These are phyloP conservation scores for Podosphaera fusca DNA, from an alignment of 2,329 filamentous ascomycete genomes.

Conservation along the genomic window DNA sequence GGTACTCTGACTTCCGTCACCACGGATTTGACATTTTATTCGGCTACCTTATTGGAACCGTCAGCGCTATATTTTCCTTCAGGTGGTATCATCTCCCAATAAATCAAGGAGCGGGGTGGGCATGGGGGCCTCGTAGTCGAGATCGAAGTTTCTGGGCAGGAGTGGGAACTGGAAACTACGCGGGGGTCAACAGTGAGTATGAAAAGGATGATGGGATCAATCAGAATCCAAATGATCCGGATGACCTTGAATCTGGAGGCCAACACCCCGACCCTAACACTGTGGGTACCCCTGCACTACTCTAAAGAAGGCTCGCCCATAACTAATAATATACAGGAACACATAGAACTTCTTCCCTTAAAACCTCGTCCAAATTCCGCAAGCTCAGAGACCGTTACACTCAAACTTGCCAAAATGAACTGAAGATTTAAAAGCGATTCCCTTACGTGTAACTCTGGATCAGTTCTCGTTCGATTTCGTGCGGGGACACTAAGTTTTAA, in stretches of 20 bases:
- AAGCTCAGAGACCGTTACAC: no score
- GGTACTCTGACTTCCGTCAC: constrained; percentile 75
- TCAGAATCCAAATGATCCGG: background rate
- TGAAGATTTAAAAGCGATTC: no score
- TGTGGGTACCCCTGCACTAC: no score
- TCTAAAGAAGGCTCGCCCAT: no score
- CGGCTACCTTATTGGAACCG: constrained; percentile 56
- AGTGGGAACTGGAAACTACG: constrained; percentile 17
- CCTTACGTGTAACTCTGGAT: no score
- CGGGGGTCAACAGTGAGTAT: background rate
- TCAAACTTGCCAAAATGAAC: no score
- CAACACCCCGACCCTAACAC: no score
- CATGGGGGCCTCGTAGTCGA: constrained; percentile 57
- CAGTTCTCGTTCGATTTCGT: no score
- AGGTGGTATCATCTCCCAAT: constrained; percentile 71
- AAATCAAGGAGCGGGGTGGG: constrained; percentile 59
- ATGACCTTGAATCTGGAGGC: background rate
- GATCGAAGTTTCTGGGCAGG: constrained; percentile 61
- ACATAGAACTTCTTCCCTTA: no score
- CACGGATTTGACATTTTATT: constrained; percentile 83
- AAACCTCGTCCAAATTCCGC: no score
- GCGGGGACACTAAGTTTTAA: no score
- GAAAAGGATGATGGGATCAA: background rate
- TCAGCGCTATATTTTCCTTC: constrained; percentile 52
- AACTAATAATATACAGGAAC: no score